Evolutionary conservation across 805 yeast genomes (phyloP), one percentile per base, ranked within the genome.

Genomic region (Monosporozyma servazzii): DNA sequence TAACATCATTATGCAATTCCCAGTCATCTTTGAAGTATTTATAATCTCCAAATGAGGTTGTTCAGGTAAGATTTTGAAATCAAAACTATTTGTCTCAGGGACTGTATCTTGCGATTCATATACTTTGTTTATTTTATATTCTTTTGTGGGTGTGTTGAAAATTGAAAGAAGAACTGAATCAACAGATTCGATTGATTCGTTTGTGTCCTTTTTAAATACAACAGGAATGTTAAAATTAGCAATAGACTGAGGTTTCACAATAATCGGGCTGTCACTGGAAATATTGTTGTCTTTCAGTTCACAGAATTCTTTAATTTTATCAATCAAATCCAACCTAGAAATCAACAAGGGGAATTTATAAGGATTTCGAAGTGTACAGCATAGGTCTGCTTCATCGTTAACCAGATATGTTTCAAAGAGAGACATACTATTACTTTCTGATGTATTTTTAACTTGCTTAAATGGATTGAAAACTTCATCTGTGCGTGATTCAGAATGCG

Each of bases 291-390:
- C 46, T 17, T 54, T 57, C 3, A 66, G 37, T 33, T 54, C 55
- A 46, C 62, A 56, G 53, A 41, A 60, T 29, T 68, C 67, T 6
- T 66, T 54, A 17, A 69, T 65, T 1, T 56, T 49, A 4, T 69
- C 58, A 5, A 59, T 56, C 2, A 84, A 66, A 39, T 68, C 59
- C 3, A 84, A 61, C 30, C 75, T 75, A 18, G 72, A 71, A 5
- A 90, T 68, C 39, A 79, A 82, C 13, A 90, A 69, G 42, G 84
- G 88, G 65, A 87, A 88, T 5, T 78, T 77, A 68, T 80, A 88
- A 8, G 96, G 96, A 63, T 91, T 91, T 61, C 85, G 89, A 8
- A 90, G 60, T 3, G 72, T 69, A 1, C 87, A 69, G 5, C 71
- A 63, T 17, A 86, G 70, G 51, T 80, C 84, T 11, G 79, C 76